Evolutionary conservation across 164 flowering plant genomes (phyloP).

Genomic region (Stephania cephalantha): DNA sequence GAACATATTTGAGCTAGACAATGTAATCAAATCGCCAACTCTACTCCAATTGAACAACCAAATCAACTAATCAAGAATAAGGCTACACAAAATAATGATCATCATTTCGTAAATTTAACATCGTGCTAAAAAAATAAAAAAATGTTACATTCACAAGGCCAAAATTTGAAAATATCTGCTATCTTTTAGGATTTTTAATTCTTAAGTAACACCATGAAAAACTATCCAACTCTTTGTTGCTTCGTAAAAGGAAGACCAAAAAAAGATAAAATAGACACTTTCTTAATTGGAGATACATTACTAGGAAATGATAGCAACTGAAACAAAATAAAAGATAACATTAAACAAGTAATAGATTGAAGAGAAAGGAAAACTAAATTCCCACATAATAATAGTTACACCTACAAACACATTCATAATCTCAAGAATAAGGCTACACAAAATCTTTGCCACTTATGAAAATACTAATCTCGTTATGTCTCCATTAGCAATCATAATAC

Average conservation of each 20-base stretch:
- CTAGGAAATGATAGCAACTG: not conserved
- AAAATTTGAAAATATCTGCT: not conserved
- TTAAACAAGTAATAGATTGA: not conserved
- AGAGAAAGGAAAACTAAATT: too few relatives aligned
- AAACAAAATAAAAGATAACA: not conserved
- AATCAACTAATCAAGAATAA: too few relatives aligned
- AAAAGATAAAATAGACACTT: not conserved
- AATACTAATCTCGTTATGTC: not conserved
- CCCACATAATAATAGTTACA: not conserved
- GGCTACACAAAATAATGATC: not conserved
- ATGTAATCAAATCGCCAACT: too few relatives aligned
- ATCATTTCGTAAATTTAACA: not conserved
- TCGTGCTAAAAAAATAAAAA: too few relatives aligned
- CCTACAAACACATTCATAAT: not conserved
- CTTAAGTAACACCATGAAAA: too few relatives aligned
- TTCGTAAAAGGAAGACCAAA: too few relatives aligned
- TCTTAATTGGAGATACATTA: not conserved
- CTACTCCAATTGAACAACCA: too few relatives aligned
- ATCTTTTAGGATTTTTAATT: too few relatives aligned
- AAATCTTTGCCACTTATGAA: not conserved
- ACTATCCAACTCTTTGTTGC: not conserved
- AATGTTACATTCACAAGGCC: not conserved
- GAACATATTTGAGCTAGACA: too few relatives aligned
- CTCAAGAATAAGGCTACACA: not conserved
- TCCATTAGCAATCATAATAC: not conserved